Evolutionary conservation across 495 filamentous ascomycete genomes (phyloP), one percentile per base, ranked within the genome.

Genomic region (Talaromyces borbonicus): DNA sequence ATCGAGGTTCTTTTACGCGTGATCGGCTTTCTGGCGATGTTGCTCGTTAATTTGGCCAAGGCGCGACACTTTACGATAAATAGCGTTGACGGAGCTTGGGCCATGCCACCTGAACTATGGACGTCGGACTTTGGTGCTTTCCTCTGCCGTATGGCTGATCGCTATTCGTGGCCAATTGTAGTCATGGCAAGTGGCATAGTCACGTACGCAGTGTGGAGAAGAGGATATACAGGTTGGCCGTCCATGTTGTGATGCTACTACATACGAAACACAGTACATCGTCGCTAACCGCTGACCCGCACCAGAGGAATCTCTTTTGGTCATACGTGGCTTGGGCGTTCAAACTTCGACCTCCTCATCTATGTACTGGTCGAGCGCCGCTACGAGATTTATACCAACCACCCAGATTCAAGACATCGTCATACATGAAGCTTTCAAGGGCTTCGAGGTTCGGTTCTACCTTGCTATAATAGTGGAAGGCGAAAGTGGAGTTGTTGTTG

Each of bases 391-490:
- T 58, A 97, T 99, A 24, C 92, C 93, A 4, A 95, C 92, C 1
- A 84, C 80, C 2, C 78, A 84, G 57, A 93, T 97, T 31, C 82
- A 84, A 45, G 92, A 97, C 64, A 82, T 97, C 47, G 75, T 95
- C 46, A 85, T 99, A 36, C 87, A 96, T 61, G 92, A 99, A 62
- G 92, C 90, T 25, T 97, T 97, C 65, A 78, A 78, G 49, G 90
- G 92, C 31, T 93, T 95, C 58, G 87, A 88, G 62, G 90, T 96
- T 38, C 69, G 83, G 44, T 93, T 87, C 59, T 95, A 95, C 61
- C 68, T 99, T 11, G 79, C 83, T 8, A 85, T 97, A 8, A 81
- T 95, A 51, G 90, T 97, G 38, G 85, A 94, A 56, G 90, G 84
- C 29, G 92, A 97, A 66, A 78, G 80, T 47, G 81, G 86, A 43